A percentile compares a stretch with the other conserved stretches of the same genome.
phyloP scores from a whole-genome alignment of 208 protist genomes.

The Strigomonas culicis region DNA sequence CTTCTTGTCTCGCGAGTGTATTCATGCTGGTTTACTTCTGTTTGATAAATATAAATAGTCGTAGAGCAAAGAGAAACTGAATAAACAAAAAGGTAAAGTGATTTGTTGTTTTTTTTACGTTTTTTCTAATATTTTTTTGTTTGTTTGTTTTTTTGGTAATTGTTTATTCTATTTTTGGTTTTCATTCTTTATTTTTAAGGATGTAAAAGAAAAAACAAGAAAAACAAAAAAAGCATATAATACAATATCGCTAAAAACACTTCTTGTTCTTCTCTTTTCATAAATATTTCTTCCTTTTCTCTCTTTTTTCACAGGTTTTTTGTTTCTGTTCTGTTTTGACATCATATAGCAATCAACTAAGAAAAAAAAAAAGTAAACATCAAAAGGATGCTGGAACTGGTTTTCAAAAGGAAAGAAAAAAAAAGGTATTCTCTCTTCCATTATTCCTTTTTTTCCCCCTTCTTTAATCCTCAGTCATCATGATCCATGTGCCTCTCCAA shows the following conservation, averaged over 20 bases:
- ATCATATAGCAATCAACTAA: background rate
- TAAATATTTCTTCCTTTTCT: constrained; percentile 10
- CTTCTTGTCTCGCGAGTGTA: too few species aligned
- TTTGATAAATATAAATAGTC: background rate
- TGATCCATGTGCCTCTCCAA: background rate
- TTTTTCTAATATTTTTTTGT: constrained; percentile 12
- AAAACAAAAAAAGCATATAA: constrained; percentile 5
- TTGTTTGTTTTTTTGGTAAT: constrained; percentile 2
- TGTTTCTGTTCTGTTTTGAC: constrained; percentile 3
- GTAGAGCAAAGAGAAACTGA: too few species aligned
- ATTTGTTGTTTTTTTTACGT: background rate
- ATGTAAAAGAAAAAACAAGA: background rate
- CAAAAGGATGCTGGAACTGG: too few species aligned
- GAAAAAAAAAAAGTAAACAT: too few species aligned
- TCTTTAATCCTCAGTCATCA: background rate
- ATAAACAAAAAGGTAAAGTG: too few species aligned
- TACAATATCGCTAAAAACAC: too few species aligned
- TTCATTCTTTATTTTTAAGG: background rate
- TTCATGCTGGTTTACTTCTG: too few species aligned
- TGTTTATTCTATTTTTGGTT: background rate
- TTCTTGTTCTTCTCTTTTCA: too few species aligned
- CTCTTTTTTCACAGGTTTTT: constrained; percentile 15
- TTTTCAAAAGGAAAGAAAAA: background rate
- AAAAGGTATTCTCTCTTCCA: constrained; percentile 1
- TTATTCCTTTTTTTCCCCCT: background rate